phyloP scores from a whole-genome alignment of 2,329 filamentous ascomycete genomes.

The Penicillium occitanis region DNA sequence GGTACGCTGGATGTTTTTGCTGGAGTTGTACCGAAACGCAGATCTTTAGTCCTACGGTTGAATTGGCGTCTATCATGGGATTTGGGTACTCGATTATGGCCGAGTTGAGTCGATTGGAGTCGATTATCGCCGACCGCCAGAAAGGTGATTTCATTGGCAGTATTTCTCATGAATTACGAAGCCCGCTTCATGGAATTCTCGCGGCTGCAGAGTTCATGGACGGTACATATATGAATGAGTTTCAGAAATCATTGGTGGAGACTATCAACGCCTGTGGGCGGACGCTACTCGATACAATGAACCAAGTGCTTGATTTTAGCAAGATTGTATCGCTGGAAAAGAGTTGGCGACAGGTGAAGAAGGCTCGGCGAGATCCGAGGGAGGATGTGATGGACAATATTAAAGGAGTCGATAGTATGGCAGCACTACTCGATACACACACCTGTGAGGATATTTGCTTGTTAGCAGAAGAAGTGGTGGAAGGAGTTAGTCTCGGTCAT shows the following conservation, averaged over 20 bases:
- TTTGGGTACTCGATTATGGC: slow-evolving; percentile 47
- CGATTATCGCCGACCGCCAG: slow-evolving; percentile 44
- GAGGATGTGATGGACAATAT: slow-evolving; percentile 25
- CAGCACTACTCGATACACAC: slow-evolving; percentile 36
- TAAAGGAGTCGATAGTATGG: slow-evolving; percentile 33
- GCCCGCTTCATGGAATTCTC: slow-evolving; percentile 45
- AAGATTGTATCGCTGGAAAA: slow-evolving; percentile 50
- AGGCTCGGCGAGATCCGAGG: slow-evolving; percentile 28
- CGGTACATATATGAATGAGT: slow-evolving; percentile 40
- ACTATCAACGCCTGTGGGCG: slow-evolving; percentile 45
- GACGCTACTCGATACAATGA: slow-evolving; percentile 46
- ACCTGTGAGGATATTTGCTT: slow-evolving; percentile 46
- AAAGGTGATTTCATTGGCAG: slow-evolving; percentile 48
- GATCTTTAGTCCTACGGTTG: slow-evolving; percentile 39
- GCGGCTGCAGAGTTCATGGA: slow-evolving; percentile 45
- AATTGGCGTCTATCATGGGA: slow-evolving; percentile 42
- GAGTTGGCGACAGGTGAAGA: slow-evolving; percentile 37
- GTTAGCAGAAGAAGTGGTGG: slow-evolving; percentile 55
- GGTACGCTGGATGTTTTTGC: slow-evolving; percentile 49
- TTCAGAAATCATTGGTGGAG: slow-evolving; percentile 41
- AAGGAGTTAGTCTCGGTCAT: slow-evolving; percentile 56
- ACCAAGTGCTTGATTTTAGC: slow-evolving; percentile 51
- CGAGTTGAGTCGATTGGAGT: slow-evolving; percentile 45
- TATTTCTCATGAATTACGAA: slow-evolving; percentile 46
- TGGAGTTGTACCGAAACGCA: slow-evolving; percentile 42